Evolutionary conservation across 192 early-diverging fungal species (phyloP), one percentile per base, ranked within the genome.

Genomic region (Podila horticola): DNA sequence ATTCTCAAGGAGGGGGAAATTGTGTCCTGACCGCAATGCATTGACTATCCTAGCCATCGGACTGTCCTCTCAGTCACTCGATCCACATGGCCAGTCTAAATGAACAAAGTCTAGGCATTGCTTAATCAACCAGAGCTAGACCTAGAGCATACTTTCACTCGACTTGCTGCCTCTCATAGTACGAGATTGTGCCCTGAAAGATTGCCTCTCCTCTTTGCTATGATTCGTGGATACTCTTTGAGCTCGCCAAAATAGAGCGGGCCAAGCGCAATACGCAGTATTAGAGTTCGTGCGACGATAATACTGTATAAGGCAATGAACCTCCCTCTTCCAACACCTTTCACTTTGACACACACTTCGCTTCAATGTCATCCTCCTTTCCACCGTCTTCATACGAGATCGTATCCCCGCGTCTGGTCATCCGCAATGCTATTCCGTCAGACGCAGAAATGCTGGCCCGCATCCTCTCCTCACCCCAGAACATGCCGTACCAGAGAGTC

Each of bases 381-480:
- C 57, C 57, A 4, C 57, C 57, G 11, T 58, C 24, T 58, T 24
- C 57, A 24, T 58, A 58, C 57, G 57, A 58, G 57, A 26, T 58
- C 8, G 17, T 58, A 22, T 26, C 57, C 24, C 57, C 57, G 57
- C 57, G 57, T 58, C n/a, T 58, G 10, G 24, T 58, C 24, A 58
- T 58, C 24, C 57, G 57, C 2, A 58, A 58, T 58, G 57, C 57
- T 28, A 58, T 58, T 26, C n/a, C 57, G n/a, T 58, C 57, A 58
- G 57, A 58, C 24, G 57, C 57, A 58, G 57, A 58, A 26, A 26
- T 2, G 57, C 1, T 58, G 57, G 57, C 57, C 24, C 24, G n/a
- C 57, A 58, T 58, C 57, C 57, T 58, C 57, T 58, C 57, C 57
- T 58, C 57, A 26, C 57, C 57, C 57, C 12, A 58, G 24, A 58